These are phyloP conservation scores for Echites panduratus DNA, from an alignment of 257 asterid genomes.

Conservation along the genomic window DNA sequence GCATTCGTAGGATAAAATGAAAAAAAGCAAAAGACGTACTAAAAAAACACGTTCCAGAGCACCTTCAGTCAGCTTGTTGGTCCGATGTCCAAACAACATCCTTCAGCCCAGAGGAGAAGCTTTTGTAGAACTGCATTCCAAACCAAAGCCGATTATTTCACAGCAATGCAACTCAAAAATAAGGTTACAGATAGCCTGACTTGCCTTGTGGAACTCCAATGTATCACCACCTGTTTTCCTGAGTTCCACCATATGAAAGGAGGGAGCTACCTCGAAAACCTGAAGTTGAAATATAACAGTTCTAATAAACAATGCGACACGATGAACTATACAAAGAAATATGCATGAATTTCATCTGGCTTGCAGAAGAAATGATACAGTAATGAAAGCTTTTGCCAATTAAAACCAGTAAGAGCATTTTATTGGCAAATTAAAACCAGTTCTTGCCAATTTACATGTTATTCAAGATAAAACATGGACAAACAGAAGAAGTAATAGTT, in stretches of 20 bases:
- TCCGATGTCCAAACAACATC: conserved; percentile 68
- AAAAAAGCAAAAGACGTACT: neutral
- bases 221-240: conserved; percentile 81
- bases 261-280: conserved; percentile 90
- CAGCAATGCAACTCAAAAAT: neutral
- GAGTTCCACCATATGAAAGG: conserved; percentile 78
- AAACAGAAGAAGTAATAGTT: neutral
- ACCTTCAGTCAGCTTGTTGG: neutral
- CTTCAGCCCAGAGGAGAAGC: conserved; percentile 60
- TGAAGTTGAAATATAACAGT: conserved; percentile 15
- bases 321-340: neutral
- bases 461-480: neutral
- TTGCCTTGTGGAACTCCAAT: conserved; percentile 78
- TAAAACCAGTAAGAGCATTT: too few relatives aligned
- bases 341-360: neutral
- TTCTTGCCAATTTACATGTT: neutral
- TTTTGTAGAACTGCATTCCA: conserved; percentile 58
- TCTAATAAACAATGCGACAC: too few relatives aligned
- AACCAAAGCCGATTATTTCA: neutral
- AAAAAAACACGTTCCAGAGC: too few relatives aligned
- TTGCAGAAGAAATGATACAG: neutral
- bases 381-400: neutral
- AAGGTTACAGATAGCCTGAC: conserved; percentile 15
- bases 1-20: neutral
- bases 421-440: too few relatives aligned